phyloP scores from a whole-genome alignment of 2,329 filamentous ascomycete species.

The Mollisiaceae sp. region DNA sequence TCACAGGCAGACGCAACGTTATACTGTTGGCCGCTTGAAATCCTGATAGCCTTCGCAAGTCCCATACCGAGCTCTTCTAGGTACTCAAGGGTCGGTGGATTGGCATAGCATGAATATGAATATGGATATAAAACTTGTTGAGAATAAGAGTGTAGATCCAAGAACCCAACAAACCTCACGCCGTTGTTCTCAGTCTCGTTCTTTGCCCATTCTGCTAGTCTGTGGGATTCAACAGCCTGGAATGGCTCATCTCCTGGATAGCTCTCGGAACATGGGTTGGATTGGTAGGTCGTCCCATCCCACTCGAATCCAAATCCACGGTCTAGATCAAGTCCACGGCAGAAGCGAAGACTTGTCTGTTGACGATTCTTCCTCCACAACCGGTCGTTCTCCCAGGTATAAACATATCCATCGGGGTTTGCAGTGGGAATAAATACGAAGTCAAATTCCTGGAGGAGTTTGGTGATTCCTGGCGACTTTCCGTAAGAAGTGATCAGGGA shows the following conservation, averaged over 20 bases:
- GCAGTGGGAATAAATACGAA: slow-evolving; percentile 86
- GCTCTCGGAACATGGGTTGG: slow-evolving; percentile 88
- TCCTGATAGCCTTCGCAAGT: slow-evolving; percentile 84
- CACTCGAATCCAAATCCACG: slow-evolving; percentile 85
- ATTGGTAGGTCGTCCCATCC: slow-evolving; percentile 68
- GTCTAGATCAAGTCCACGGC: slow-evolving; percentile 87
- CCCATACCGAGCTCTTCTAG: slow-evolving; percentile 88
- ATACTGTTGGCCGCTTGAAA: slow-evolving; percentile 77
- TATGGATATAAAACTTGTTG: slow-evolving; percentile 95
- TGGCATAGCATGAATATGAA: slow-evolving; percentile 77
- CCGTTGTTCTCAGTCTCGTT: slow-evolving; percentile 76
- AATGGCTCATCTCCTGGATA: slow-evolving; percentile 86
- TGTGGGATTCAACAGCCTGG: slow-evolving; percentile 77
- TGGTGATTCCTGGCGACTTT: slow-evolving; percentile 72
- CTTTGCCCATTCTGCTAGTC: slow-evolving; percentile 80
- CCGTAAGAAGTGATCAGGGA: slow-evolving; percentile 84
- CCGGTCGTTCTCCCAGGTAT: slow-evolving; percentile 89
- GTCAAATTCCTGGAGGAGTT: slow-evolving; percentile 82
- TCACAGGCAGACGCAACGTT: slow-evolving; percentile 86
- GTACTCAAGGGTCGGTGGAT: slow-evolving; percentile 88
- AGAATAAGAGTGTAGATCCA: slow-evolving; percentile 94
- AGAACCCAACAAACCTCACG: slow-evolving; percentile 78
- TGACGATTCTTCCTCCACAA: slow-evolving; percentile 96
- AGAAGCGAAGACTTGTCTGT: slow-evolving; percentile 80
- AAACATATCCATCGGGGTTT: slow-evolving; percentile 94